Evolutionary conservation across 2,329 filamentous ascomycete species (phyloP).

Genomic region (Claviceps arundinis): DNA sequence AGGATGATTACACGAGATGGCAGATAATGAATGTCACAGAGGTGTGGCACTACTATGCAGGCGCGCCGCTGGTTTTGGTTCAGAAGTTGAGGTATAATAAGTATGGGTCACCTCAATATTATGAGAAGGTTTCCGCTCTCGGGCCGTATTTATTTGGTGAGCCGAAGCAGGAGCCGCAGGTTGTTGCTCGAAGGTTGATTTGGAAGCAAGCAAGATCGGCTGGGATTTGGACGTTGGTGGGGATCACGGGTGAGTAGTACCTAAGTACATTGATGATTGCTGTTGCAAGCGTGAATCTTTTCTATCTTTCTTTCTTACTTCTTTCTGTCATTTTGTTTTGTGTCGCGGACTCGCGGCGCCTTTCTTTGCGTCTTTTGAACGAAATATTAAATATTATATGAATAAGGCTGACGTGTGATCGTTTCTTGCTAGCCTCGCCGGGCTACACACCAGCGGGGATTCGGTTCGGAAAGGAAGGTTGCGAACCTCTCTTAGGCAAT

Average conservation of each 20-base stretch:
- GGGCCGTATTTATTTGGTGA: slow-evolving; percentile 26
- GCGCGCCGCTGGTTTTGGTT: slow-evolving; percentile 32
- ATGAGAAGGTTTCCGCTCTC: slow-evolving; percentile 22
- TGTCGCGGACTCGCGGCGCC: neutral
- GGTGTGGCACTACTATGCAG: slow-evolving; percentile 41
- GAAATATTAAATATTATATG: no score
- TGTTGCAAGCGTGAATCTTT: neutral
- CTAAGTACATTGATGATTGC: no score
- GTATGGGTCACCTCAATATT: no score
- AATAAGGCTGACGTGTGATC: neutral
- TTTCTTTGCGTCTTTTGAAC: no score
- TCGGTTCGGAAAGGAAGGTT: neutral
- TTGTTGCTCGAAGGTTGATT: slow-evolving; percentile 22
- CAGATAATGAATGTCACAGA: slow-evolving; percentile 34
- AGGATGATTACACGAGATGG: slow-evolving; percentile 30
- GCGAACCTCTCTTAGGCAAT: neutral
- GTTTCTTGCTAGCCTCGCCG: neutral
- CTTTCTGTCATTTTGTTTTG: neutral
- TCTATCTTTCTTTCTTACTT: neutral
- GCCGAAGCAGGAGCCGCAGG: slow-evolving; percentile 26
- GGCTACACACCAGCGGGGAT: neutral
- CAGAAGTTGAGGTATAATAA: neutral
- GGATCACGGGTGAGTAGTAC: slow-evolving; percentile 10
- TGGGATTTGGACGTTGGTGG: slow-evolving; percentile 34
- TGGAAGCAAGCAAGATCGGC: slow-evolving; percentile 29